Evolutionary conservation across 2,329 filamentous ascomycete genomes (phyloP), one percentile per base, ranked within the genome.

Genomic region (Colletotrichum sp.): DNA sequence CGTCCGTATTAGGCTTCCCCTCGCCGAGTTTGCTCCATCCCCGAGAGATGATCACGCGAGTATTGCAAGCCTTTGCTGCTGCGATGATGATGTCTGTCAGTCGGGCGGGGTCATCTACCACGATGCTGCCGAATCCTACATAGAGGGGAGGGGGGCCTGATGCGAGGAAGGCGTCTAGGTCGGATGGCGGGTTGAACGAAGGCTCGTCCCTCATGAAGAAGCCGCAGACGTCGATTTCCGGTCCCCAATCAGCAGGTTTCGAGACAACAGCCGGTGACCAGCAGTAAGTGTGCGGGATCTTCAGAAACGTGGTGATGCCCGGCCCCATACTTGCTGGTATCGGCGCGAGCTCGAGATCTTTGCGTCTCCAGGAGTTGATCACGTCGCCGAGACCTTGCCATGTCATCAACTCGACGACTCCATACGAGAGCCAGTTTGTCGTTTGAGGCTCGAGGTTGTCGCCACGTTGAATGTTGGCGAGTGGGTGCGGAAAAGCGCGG

Each of bases 211-310:
- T 87, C 78, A 94, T 93, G 80, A 89, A 93, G 83, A 93, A 94
- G 0, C 92, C 93, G 15, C 91, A 91, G 5, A 94, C 79, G 19
- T 82, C 82, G 39, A 94, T 92, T 69, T 93, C 87, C 2, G 87
- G 82, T 0, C 87, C 88, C 93, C 93, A 94, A 79, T 94, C 93
- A 2, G 85, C 86, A 0, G 93, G 93, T 79, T 94, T 94, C 0
- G 91, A 89, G 1, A 94, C 92, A 19, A 94, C 83, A 4, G 92
- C 89, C 0, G 92, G 92, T 0, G 92, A 94, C 94, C 94, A 96
- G 81, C 94, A 95, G 79, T 96, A 96, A 0, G 95, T 95, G 76
- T 93, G 93, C 0, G 95, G 94, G 6, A 96, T 89, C 62, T 89
- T 88, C 25, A 96, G 83, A 11, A 93, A 91, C 55, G 91, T 91